Conservation (phyloP, 441 rosid species). For the Euphorbia corollata region DNA sequence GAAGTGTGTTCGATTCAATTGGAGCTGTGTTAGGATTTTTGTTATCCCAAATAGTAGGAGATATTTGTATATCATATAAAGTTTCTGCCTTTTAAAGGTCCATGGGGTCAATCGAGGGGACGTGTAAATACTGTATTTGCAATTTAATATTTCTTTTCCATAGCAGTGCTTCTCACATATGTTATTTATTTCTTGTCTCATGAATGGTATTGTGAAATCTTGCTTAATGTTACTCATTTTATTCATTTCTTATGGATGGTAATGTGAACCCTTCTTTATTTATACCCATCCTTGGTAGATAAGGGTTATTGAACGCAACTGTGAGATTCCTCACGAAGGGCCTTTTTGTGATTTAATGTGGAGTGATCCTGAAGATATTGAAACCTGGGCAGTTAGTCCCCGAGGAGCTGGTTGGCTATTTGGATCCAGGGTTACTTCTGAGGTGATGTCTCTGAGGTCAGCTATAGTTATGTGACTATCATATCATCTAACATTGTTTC, state of each 20-base stretch:
- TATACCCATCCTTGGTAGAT: slow-evolving; percentile 46
- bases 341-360: slow-evolving; percentile 99
- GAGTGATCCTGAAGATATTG: slow-evolving; percentile 99
- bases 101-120: not conserved
- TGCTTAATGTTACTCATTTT: slow-evolving; percentile 11
- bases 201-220: slow-evolving; percentile 11
- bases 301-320: slow-evolving; percentile 81
- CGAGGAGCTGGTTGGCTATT: slow-evolving; percentile 99
- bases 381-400: slow-evolving; percentile 99
- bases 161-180: not conserved
- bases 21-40: not conserved
- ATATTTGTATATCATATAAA: not conserved
- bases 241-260: slow-evolving; percentile 13
- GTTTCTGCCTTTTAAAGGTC: not conserved
- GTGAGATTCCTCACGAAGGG: slow-evolving; percentile 99
- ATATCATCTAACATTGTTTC: slow-evolving; percentile 8
- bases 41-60: not conserved
- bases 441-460: slow-evolving; percentile 42
- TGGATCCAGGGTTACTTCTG: slow-evolving; percentile 95
- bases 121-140: not conserved
- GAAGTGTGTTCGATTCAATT: not conserved
- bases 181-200: slow-evolving; percentile 1
- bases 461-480: not conserved
- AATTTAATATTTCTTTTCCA: not conserved
- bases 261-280: slow-evolving; percentile 8